Evolutionary conservation across 1,284 basidiomycete species (phyloP).

Genomic region (Melanopsichium pennsylvanicum): DNA sequence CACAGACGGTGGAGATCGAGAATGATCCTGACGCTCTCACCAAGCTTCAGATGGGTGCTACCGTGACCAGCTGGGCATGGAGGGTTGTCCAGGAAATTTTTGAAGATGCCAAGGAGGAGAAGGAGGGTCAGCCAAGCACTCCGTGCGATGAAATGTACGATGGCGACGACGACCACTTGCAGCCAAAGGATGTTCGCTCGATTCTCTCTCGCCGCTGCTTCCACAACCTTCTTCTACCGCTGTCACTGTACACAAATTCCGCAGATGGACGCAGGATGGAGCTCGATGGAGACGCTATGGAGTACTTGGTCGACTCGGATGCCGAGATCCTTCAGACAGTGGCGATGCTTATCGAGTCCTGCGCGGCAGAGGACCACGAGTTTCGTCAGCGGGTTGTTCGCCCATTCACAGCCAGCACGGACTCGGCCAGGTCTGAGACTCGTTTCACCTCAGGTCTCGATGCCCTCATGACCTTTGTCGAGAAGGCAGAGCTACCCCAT

Average conservation of each 20-base stretch:
- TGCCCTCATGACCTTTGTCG: constrained; percentile 48
- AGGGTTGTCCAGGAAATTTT: constrained; percentile 42
- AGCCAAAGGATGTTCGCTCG: constrained; percentile 11
- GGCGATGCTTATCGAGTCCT: constrained; percentile 40
- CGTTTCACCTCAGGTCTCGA: constrained; percentile 22
- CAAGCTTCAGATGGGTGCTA: constrained; percentile 37
- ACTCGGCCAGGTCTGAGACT: neutral
- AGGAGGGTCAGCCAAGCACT: constrained; percentile 15
- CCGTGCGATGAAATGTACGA: constrained; percentile 32
- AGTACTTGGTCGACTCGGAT: constrained; percentile 47
- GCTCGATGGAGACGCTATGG: constrained; percentile 35
- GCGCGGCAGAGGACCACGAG: constrained; percentile 26
- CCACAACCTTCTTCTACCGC: constrained; percentile 14
- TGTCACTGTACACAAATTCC: constrained; percentile 11
- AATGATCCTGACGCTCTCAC: constrained; percentile 20
- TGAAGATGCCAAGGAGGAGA: constrained; percentile 42
- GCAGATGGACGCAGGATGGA: neutral
- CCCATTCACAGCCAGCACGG: neutral
- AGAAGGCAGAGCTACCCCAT: constrained; percentile 32
- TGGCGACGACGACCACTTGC: constrained; percentile 23
- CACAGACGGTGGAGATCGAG: constrained; percentile 22
- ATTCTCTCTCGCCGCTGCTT: constrained; percentile 35
- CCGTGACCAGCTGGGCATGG: constrained; percentile 41
- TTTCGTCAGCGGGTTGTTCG: constrained; percentile 26
- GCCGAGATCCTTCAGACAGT: constrained; percentile 42